phyloP scores from a whole-genome alignment of 129 eudicot species.

The Apium graveolens region DNA sequence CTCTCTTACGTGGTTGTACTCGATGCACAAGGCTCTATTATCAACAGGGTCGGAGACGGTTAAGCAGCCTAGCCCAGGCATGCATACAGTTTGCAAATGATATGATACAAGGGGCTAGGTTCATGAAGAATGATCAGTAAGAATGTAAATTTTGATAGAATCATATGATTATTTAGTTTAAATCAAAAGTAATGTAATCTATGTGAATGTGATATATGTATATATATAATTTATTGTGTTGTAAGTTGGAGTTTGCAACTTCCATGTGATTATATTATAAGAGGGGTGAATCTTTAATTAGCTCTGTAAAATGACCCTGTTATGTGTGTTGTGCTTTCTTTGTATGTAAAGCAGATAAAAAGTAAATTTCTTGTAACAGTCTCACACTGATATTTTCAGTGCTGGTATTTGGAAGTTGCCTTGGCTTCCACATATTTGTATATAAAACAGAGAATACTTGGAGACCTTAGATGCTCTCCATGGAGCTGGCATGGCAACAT shows the following conservation, averaged over 20 bases:
- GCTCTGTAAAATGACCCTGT: neutral
- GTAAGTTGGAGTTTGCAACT: neutral
- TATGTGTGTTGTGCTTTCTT: neutral
- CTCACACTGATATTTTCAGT: neutral
- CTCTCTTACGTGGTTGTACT: neutral
- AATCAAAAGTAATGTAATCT: neutral
- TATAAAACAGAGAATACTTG: neutral
- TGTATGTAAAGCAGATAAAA: neutral
- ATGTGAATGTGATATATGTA: neutral
- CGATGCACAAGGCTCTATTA: neutral
- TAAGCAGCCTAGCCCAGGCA: neutral
- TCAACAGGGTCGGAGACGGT: neutral
- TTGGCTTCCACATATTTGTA: neutral
- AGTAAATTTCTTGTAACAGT: neutral
- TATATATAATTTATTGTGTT: neutral
- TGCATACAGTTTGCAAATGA: neutral
- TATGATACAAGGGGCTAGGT: constrained; percentile 1
- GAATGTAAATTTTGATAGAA: neutral
- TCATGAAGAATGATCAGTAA: constrained; percentile 1
- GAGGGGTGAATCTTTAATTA: neutral
- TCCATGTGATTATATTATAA: neutral
- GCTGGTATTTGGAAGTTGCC: neutral
- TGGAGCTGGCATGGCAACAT: neutral
- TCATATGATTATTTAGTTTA: neutral
- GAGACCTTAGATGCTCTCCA: neutral